phyloP scores from a whole-genome alignment of 345 rosid species.

The Rubroshorea leprosula region DNA sequence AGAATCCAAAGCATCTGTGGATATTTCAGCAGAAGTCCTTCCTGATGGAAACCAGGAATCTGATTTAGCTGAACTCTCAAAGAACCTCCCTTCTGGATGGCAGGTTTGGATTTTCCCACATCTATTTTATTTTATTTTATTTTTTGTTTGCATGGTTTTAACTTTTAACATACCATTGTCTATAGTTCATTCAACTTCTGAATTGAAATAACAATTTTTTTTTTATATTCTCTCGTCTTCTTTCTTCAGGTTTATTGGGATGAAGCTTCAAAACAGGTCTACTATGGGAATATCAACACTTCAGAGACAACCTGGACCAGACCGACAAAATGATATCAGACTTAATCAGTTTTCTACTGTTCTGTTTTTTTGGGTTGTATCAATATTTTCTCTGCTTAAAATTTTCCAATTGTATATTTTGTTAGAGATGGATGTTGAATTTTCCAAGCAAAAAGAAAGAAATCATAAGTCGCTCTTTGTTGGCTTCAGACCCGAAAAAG shows the following conservation, averaged over 20 bases:
- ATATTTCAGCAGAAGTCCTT: conserved; percentile 24
- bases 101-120: conserved; percentile 33
- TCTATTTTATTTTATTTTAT: background rate
- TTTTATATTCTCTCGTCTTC: background rate
- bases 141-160: too few relatives aligned
- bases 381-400: too few relatives aligned
- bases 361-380: too few relatives aligned
- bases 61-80: conserved; percentile 47
- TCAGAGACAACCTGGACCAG: conserved; percentile 62
- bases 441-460: too few relatives aligned
- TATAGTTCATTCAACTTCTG: background rate
- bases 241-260: conserved; percentile 50
- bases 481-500: too few relatives aligned
- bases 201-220: background rate
- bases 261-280: conserved; percentile 50
- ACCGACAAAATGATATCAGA: conserved; percentile 31
- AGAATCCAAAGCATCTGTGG: conserved; percentile 30
- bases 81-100: conserved; percentile 76
- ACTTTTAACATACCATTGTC: background rate
- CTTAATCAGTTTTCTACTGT: background rate
- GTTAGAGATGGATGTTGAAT: too few relatives aligned
- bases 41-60: conserved; percentile 36
- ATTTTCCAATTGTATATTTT: too few relatives aligned
- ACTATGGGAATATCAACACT: conserved; percentile 50
- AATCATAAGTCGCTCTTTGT: too few relatives aligned